A percentile compares a stretch with the other conserved stretches of the same genome.
These are phyloP conservation scores for Vicia sativa DNA, from an alignment of 306 rosid species.

Conservation along the genomic window DNA sequence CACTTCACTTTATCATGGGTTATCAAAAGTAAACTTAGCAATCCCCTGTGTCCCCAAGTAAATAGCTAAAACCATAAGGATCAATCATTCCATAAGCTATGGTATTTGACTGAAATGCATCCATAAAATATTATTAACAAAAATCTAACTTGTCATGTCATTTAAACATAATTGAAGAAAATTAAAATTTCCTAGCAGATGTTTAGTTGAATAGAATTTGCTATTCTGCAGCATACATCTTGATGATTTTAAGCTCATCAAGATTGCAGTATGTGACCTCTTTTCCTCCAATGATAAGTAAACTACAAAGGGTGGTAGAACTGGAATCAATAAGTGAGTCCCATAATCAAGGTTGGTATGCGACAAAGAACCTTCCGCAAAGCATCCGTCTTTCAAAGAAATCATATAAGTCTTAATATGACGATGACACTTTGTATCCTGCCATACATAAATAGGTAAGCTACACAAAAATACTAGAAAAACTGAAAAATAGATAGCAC, in stretches of 20 bases:
- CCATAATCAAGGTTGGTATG: constrained; percentile 92
- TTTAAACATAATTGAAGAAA: neutral
- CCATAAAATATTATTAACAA: constrained; percentile 28
- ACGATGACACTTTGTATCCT: constrained; percentile 92
- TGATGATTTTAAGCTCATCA: constrained; percentile 80
- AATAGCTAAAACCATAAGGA: constrained; percentile 69
- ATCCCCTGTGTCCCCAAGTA: constrained; percentile 89
- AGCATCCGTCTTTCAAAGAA: constrained; percentile 83
- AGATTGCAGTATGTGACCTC: constrained; percentile 84
- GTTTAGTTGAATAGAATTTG: no score
- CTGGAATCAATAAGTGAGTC: constrained; percentile 83
- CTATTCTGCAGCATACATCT: constrained; percentile 54
- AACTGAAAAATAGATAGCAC: neutral
- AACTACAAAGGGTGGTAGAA: constrained; percentile 96
- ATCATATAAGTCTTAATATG: constrained; percentile 94
- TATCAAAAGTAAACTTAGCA: constrained; percentile 77
- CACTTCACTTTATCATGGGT: constrained; percentile 91
- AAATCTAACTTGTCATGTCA: neutral
- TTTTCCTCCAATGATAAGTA: constrained; percentile 63
- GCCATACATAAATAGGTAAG: constrained; percentile 38
- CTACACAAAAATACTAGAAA: neutral
- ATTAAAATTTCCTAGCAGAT: neutral
- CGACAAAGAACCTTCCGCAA: constrained; percentile 93
- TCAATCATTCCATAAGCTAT: constrained; percentile 93
- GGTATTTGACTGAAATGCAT: constrained; percentile 54